Evolutionary conservation across 148 eudicot genomes (phyloP).

Genomic region (Cornus suecica): DNA sequence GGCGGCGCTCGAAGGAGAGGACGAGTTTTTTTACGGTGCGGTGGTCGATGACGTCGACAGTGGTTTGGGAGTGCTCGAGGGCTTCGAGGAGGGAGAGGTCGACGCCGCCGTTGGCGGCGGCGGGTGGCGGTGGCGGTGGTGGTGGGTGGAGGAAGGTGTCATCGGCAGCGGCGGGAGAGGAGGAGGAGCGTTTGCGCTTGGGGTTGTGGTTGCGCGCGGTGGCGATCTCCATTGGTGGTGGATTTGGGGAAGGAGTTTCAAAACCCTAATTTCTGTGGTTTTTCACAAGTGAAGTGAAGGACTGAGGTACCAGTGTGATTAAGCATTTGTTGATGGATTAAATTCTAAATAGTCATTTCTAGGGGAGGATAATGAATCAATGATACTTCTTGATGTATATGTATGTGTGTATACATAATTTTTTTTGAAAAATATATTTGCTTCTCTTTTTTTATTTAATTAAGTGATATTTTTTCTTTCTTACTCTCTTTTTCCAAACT

Average conservation of each 20-base stretch:
- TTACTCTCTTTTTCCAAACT: too few relatives aligned
- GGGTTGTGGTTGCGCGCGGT: constrained; percentile 27
- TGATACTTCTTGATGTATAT: too few relatives aligned
- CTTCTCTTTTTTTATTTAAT: too few relatives aligned
- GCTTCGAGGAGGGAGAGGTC: constrained; percentile 91
- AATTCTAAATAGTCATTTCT: too few relatives aligned
- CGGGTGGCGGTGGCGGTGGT: constrained; percentile 17
- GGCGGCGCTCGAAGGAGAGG: constrained; percentile 85
- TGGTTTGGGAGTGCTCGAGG: constrained; percentile 58
- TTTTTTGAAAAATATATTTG: too few relatives aligned
- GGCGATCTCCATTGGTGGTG: constrained; percentile 33
- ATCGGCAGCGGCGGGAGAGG: constrained; percentile 13
- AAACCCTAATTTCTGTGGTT: neutral
- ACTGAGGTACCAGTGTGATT: neutral
- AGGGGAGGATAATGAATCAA: too few relatives aligned
- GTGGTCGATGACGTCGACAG: constrained; percentile 73
- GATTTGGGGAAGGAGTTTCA: neutral
- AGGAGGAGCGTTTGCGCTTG: constrained; percentile 56
- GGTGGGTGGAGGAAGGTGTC: constrained; percentile 15
- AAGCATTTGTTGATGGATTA: too few relatives aligned
- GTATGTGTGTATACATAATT: too few relatives aligned
- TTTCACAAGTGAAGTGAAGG: neutral
- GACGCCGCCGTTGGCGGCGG: constrained; percentile 25
- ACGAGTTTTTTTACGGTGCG: constrained; percentile 82
- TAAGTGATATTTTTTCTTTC: too few relatives aligned